Conservation (phyloP, 306 rosid species). For the Chamaecrista fasciculata region DNA sequence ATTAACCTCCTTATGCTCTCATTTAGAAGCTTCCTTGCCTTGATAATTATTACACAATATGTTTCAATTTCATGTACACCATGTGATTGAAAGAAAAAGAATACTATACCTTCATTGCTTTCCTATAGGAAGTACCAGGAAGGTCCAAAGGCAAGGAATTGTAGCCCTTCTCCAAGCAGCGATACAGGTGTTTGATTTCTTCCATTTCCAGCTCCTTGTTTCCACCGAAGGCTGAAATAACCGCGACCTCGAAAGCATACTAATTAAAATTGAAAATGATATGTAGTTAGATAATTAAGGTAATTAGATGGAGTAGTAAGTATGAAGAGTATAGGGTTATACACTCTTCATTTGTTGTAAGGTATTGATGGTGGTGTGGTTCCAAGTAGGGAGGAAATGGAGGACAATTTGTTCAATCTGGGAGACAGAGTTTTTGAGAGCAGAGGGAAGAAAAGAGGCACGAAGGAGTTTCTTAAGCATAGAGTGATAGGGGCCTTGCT, state of each 20-base stretch:
- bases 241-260: constrained; percentile 92
- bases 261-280: too few relatives aligned
- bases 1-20: constrained; percentile 57
- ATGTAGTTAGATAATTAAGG: too few relatives aligned
- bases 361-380: constrained; percentile 55
- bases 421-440: constrained; percentile 55
- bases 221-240: constrained; percentile 70
- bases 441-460: constrained; percentile 58
- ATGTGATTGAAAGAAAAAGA: too few relatives aligned
- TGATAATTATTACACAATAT: too few relatives aligned
- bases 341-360: constrained; percentile 87
- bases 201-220: constrained; percentile 54
- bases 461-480: constrained; percentile 64
- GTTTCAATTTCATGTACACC: too few relatives aligned
- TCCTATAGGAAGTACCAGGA: constrained; percentile 69
- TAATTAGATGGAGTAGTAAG: too few relatives aligned
- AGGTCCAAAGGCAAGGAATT: constrained; percentile 77
- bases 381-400: constrained; percentile 60
- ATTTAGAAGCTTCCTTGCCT: constrained; percentile 80
- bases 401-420: constrained; percentile 60
- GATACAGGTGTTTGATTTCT: constrained; percentile 59
- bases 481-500: constrained; percentile 78
- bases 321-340: background rate
- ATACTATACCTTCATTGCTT: constrained; percentile 86
- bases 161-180: constrained; percentile 76